Percentiles rank a stretch among this genome's conserved stretches.
Conservation (phyloP, 2,329 filamentous ascomycete species). For the Mariannaea elegans region DNA sequence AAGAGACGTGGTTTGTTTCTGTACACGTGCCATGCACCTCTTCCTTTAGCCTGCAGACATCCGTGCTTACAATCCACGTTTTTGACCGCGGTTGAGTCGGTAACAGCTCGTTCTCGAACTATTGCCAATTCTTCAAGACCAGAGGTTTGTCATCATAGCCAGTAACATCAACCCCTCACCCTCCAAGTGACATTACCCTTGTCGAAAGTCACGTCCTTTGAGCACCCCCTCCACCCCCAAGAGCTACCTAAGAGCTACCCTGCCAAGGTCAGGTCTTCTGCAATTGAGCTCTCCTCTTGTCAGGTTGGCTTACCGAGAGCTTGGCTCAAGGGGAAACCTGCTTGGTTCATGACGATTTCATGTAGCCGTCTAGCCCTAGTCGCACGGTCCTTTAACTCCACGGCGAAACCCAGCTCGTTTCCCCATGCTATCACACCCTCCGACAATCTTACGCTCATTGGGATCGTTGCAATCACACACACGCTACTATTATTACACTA, state of each 20-base stretch:
- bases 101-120: conserved; percentile 1
- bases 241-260: no score
- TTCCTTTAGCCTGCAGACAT: conserved; percentile 1
- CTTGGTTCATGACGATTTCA: conserved; percentile 8
- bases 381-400: no score
- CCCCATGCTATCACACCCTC: no score
- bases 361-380: no score
- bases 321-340: conserved; percentile 11
- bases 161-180: not conserved
- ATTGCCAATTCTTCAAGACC: not conserved
- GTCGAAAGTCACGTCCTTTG: not conserved
- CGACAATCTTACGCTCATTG: no score
- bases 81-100: not conserved
- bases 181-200: conserved; percentile 3
- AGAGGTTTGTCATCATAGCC: not conserved
- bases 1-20: no score
- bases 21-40: no score
- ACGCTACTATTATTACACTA: no score
- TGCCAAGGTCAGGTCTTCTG: not conserved
- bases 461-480: no score
- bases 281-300: not conserved
- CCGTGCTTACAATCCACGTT: not conserved
- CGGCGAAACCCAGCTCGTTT: no score
- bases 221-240: not conserved
- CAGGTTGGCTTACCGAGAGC: conserved; percentile 17